These are phyloP conservation scores for Penicillium canescens DNA, from an alignment of 495 filamentous ascomycete genomes.

Conservation along the genomic window DNA sequence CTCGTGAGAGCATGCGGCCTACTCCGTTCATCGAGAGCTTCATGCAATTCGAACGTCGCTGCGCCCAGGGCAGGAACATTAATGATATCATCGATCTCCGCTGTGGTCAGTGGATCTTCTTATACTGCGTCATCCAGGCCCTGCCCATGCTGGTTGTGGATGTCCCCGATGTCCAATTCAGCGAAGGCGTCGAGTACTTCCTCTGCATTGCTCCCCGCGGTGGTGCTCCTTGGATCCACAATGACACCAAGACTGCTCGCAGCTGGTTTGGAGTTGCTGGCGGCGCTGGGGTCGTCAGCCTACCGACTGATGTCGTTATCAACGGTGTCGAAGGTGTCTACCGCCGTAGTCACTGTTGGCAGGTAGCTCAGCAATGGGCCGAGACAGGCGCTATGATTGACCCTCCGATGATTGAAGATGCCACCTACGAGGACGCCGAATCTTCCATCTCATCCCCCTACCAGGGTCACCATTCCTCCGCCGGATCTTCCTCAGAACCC, in stretches of 20 bases:
- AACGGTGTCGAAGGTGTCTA: constrained; percentile 90
- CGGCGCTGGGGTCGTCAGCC: constrained; percentile 67
- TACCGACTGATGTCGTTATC: constrained; percentile 81
- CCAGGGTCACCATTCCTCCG: constrained; percentile 44
- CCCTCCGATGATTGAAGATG: constrained; percentile 40
- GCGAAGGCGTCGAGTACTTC: constrained; percentile 90
- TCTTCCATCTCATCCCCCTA: constrained; percentile 48
- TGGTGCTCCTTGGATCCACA: constrained; percentile 81
- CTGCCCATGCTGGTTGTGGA: constrained; percentile 89
- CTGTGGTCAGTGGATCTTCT: constrained; percentile 89
- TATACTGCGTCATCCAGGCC: constrained; percentile 87
- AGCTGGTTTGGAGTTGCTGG: constrained; percentile 81
- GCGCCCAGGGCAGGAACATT: constrained; percentile 67
- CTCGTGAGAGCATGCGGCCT: constrained; percentile 63
- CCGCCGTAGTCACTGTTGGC: constrained; percentile 89
- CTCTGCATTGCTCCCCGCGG: constrained; percentile 87
- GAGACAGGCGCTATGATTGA: constrained; percentile 40
- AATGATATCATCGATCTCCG: constrained; percentile 76
- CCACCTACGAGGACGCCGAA: constrained; percentile 37
- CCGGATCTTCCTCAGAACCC: constrained; percentile 37
- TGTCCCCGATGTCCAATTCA: constrained; percentile 73
- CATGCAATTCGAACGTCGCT: constrained; percentile 78
- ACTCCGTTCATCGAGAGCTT: constrained; percentile 76
- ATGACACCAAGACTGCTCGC: constrained; percentile 61
- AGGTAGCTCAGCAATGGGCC: constrained; percentile 74